Conservation (phyloP, 2,329 filamentous ascomycete genomes). For the Hysterium pulicare region DNA sequence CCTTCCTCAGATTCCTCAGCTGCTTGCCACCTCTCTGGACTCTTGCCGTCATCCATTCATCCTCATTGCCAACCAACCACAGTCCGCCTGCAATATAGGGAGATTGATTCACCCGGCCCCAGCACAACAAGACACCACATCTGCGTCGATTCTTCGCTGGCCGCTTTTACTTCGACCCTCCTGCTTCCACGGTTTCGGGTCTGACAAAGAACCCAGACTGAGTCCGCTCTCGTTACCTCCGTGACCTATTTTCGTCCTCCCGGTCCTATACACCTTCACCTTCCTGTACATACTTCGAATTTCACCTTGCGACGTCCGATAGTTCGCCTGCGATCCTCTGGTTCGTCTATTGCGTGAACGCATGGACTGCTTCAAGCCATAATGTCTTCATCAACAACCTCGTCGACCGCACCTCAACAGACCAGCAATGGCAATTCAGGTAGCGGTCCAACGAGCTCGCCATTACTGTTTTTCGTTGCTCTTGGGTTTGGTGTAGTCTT, state of each 20-base stretch:
- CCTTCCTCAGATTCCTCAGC: not conserved
- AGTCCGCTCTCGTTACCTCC: no score
- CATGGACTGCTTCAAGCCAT: conserved; percentile 16
- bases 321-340: conserved; percentile 1
- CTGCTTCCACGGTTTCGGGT: no score
- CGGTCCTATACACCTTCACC: not conserved
- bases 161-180: no score
- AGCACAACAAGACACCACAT: not conserved
- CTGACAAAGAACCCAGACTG: no score
- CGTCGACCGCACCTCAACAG: conserved; percentile 8
- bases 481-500: conserved; percentile 97
- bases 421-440: conserved; percentile 24
- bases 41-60: conserved; percentile 1
- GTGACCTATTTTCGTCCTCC: not conserved
- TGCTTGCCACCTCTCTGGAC: not conserved
- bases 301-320: no score
- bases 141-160: not conserved
- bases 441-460: conserved; percentile 63
- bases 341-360: conserved; percentile 10
- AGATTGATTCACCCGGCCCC: not conserved
- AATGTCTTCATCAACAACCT: conserved; percentile 20
- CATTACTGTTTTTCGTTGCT: conserved; percentile 87
- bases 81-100: not conserved
- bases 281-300: not conserved
- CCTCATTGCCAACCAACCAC: not conserved